Percentiles rank a stretch among this genome's conserved stretches.
Evolutionary conservation across 306 rosid species (phyloP).

Genomic region (Begonia loranthoides): DNA sequence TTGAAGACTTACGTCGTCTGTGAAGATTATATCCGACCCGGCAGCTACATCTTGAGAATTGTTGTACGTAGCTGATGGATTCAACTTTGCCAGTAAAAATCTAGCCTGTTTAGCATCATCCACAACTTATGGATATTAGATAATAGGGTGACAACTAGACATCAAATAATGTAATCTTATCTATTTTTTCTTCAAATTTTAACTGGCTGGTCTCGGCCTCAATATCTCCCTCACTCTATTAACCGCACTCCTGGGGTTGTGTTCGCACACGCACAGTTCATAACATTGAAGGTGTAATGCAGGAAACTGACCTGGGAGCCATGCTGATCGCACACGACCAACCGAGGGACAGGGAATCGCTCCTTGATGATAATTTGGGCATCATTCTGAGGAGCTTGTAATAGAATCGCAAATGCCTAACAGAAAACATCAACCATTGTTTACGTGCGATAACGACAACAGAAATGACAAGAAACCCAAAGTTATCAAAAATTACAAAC

Average conservation of each 20-base stretch:
- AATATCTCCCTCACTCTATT: too few relatives aligned
- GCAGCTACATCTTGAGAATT: constrained; percentile 78
- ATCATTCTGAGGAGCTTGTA: constrained; percentile 73
- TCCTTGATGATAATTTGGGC: constrained; percentile 50
- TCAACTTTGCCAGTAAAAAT: constrained; percentile 85
- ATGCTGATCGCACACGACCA: constrained; percentile 96
- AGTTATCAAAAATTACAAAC: neutral
- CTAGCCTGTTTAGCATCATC: constrained; percentile 59
- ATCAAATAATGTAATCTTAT: too few relatives aligned
- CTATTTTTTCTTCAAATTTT: too few relatives aligned
- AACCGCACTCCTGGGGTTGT: too few relatives aligned
- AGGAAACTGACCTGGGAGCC: constrained; percentile 99
- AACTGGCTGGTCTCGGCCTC: too few relatives aligned
- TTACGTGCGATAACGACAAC: neutral
- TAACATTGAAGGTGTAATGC: too few relatives aligned
- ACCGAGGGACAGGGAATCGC: constrained; percentile 89
- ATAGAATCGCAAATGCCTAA: constrained; percentile 83
- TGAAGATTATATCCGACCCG: constrained; percentile 89
- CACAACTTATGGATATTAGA: too few relatives aligned
- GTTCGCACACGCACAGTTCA: too few relatives aligned
- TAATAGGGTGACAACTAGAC: too few relatives aligned
- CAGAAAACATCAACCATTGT: constrained; percentile 2
- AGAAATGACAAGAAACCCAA: neutral
- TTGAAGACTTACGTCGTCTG: constrained; percentile 95
- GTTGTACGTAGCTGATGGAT: constrained; percentile 92